These are phyloP conservation scores for Suhomyces faveliae DNA, from an alignment of 805 yeast genomes.

Conservation along the genomic window DNA sequence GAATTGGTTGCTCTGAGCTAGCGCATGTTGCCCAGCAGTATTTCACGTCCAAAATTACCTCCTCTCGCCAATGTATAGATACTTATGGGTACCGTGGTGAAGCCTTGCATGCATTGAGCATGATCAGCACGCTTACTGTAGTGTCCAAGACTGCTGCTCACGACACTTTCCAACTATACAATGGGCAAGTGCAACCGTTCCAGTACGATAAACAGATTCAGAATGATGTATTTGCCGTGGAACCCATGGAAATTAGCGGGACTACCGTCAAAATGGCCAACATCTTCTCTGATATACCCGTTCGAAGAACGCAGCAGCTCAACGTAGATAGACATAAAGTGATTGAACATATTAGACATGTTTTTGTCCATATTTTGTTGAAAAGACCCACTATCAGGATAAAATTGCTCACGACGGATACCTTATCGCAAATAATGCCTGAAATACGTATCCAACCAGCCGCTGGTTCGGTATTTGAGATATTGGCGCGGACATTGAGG, in stretches of 20 bases:
- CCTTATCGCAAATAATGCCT: constrained; percentile 8
- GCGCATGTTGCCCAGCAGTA: constrained; percentile 45
- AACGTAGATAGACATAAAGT: constrained; percentile 19
- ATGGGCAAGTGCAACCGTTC: neutral
- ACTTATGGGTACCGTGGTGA: constrained; percentile 13
- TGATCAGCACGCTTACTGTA: constrained; percentile 41
- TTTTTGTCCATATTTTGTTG: constrained; percentile 28
- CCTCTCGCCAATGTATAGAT: neutral
- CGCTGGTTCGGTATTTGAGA: neutral
- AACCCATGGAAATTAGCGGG: constrained; percentile 24
- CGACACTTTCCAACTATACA: neutral
- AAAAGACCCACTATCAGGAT: constrained; percentile 21
- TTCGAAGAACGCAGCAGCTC: constrained; percentile 32
- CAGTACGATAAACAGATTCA: neutral
- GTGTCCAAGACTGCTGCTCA: constrained; percentile 40
- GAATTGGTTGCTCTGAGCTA: constrained; percentile 54
- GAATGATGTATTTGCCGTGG: constrained; percentile 6
- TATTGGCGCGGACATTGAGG: constrained; percentile 6
- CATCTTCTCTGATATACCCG: constrained; percentile 45
- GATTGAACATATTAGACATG: constrained; percentile 25
- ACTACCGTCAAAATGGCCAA: constrained; percentile 37
- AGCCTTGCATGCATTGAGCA: constrained; percentile 11
- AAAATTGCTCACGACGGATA: constrained; percentile 9
- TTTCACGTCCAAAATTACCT: constrained; percentile 17
- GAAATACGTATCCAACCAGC: constrained; percentile 9